Percentiles rank a stretch among this genome's conserved stretches.
Conservation (phyloP, 495 filamentous ascomycete genomes). For the Trichoderma gamsii region DNA sequence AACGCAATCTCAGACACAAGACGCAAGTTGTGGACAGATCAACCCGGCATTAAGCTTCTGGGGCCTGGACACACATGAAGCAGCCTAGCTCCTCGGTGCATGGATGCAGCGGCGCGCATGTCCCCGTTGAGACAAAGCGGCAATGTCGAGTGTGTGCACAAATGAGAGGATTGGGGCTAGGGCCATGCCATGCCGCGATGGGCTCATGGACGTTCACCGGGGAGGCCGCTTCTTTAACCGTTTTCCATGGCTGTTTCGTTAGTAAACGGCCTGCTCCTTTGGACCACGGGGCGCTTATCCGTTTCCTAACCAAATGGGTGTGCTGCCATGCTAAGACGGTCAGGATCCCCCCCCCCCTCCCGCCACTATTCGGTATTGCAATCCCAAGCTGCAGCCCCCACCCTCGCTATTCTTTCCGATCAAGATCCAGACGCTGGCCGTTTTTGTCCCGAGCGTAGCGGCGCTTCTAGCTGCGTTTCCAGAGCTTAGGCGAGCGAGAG, state of each 20-base stretch:
- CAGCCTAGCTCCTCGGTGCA: not conserved
- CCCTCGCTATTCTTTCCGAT: conserved; percentile 12
- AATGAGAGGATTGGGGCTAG: not conserved
- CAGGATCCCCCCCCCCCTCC: not conserved
- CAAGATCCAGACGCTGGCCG: conserved; percentile 1
- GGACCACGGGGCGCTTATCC: conserved; percentile 1
- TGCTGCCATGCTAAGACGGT: not conserved
- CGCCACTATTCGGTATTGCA: conserved; percentile 10
- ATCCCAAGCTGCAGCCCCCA: conserved; percentile 13
- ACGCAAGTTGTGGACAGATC: not conserved
- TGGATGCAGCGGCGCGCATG: conserved; percentile 4
- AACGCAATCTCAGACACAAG: not conserved
- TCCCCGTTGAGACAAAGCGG: not conserved
- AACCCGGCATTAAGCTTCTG: conserved; percentile 9
- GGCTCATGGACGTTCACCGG: not conserved
- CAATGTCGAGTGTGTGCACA: not conserved
- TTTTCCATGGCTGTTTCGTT: not conserved
- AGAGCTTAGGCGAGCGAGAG: not conserved
- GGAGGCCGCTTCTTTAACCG: not conserved
- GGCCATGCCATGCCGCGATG: not conserved
- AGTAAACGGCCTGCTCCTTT: not conserved
- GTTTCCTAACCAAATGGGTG: not conserved
- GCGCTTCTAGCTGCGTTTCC: conserved; percentile 11
- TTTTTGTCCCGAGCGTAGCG: conserved; percentile 2
- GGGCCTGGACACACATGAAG: not conserved